These are phyloP conservation scores for Pythium biforme DNA, from an alignment of 352 stramenopile genomes.

Conservation along the genomic window DNA sequence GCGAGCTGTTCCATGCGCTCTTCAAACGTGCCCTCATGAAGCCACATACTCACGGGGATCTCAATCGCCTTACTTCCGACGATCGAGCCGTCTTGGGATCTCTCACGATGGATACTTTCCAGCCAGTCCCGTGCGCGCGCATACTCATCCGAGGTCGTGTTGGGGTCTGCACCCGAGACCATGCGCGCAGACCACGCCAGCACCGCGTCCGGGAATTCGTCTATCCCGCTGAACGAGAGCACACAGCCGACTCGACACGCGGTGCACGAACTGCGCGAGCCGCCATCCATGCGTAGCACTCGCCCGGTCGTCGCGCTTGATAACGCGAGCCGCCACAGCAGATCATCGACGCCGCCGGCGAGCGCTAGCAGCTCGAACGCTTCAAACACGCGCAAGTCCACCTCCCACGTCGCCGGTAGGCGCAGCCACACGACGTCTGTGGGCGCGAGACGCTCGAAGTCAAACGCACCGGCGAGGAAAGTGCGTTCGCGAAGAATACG, in stretches of 20 bases:
- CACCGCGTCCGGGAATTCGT: slow-evolving; percentile 4
- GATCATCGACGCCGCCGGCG: slow-evolving; percentile 1
- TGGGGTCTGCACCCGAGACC: not conserved
- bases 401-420: slow-evolving; percentile 1
- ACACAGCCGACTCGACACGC: slow-evolving; percentile 1
- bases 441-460: not conserved
- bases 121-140: not conserved
- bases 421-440: slow-evolving; percentile 5
- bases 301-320: not conserved
- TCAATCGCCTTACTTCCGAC: not conserved
- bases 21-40: slow-evolving; percentile 4
- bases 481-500: slow-evolving; percentile 12
- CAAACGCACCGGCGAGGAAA: not conserved
- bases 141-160: slow-evolving; percentile 1
- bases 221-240: slow-evolving; percentile 7
- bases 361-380: slow-evolving; percentile 17
- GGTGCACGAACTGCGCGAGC: too few relatives aligned
- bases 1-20: slow-evolving; percentile 8
- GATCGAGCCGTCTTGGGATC: not conserved
- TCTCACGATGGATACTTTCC: not conserved
- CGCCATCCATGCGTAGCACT: not conserved
- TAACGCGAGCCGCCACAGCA: slow-evolving; percentile 2
- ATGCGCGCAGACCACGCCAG: not conserved
- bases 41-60: slow-evolving; percentile 1
- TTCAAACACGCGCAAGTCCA: slow-evolving; percentile 14